Evolutionary conservation across 495 filamentous ascomycete genomes (phyloP).

Genomic region (Penicillium turbatum): DNA sequence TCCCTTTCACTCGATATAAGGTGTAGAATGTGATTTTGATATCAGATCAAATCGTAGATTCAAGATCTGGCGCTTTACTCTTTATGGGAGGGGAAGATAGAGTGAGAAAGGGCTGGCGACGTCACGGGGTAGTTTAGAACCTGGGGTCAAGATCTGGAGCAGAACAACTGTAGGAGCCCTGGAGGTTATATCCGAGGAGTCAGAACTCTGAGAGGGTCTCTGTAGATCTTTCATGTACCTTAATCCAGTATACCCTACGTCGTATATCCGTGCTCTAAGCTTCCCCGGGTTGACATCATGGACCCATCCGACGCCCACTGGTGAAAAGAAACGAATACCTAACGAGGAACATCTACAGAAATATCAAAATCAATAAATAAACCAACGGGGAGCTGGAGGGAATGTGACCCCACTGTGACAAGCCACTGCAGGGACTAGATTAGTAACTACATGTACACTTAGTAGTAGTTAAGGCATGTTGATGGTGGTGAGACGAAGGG

Average conservation of each 20-base stretch:
- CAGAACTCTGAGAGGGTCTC: background rate
- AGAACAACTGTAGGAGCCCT: background rate
- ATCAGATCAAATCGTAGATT: background rate
- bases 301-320: background rate
- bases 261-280: background rate
- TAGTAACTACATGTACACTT: background rate
- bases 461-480: background rate
- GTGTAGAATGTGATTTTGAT: background rate
- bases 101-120: background rate
- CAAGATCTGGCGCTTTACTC: background rate
- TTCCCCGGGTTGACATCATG: constrained; percentile 4
- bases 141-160: background rate
- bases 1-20: too few species aligned
- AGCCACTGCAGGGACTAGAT: constrained; percentile 5
- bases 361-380: background rate
- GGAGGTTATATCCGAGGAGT: too few species aligned
- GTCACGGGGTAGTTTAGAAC: background rate
- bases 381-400: background rate
- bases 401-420: constrained; percentile 1
- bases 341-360: too few species aligned
- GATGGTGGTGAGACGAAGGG: background rate
- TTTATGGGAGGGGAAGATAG: background rate
- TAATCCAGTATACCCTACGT: background rate
- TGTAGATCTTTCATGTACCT: background rate
- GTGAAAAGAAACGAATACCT: too few species aligned